These are phyloP conservation scores for Phascolomyces articulosus DNA, from an alignment of 371 early-diverging fungal genomes.

Conservation along the genomic window DNA sequence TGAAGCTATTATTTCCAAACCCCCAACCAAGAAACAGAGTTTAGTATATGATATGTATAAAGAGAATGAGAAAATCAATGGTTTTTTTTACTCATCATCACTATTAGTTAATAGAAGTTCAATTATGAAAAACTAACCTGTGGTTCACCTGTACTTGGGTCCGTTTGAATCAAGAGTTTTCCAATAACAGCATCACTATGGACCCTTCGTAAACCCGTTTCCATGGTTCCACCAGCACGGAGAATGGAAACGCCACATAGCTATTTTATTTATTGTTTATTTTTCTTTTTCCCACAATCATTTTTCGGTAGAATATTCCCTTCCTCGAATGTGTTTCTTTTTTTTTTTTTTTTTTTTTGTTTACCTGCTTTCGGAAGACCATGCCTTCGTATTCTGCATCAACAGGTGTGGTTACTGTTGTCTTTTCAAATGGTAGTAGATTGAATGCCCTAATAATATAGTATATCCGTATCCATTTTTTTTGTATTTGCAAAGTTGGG, in stretches of 20 bases:
- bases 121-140: slow-evolving; percentile 37
- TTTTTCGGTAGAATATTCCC: too few relatives aligned
- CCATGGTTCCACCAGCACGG: slow-evolving; percentile 91
- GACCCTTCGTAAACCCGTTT: slow-evolving; percentile 80
- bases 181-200: slow-evolving; percentile 82
- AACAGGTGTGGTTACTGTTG: slow-evolving; percentile 68
- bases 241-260: slow-evolving; percentile 86
- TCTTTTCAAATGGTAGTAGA: slow-evolving; percentile 57
- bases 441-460: slow-evolving; percentile 56
- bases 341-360: background rate
- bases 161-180: slow-evolving; percentile 87
- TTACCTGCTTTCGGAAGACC: slow-evolving; percentile 44
- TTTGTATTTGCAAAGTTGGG: too few relatives aligned
- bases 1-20: slow-evolving; percentile 52
- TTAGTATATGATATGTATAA: too few relatives aligned
- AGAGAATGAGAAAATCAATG: background rate
- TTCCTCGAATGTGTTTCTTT: background rate
- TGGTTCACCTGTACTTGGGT: slow-evolving; percentile 82
- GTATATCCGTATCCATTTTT: too few relatives aligned
- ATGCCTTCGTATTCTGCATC: slow-evolving; percentile 62
- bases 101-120: too few relatives aligned
- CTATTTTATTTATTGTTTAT: slow-evolving; percentile 22
- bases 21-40: too few relatives aligned
- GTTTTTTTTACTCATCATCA: too few relatives aligned
- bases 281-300: too few relatives aligned